Percentiles rank a stretch among this genome's conserved stretches.
phyloP scores from a whole-genome alignment of 345 rosid species.

The Citrus sp. region DNA sequence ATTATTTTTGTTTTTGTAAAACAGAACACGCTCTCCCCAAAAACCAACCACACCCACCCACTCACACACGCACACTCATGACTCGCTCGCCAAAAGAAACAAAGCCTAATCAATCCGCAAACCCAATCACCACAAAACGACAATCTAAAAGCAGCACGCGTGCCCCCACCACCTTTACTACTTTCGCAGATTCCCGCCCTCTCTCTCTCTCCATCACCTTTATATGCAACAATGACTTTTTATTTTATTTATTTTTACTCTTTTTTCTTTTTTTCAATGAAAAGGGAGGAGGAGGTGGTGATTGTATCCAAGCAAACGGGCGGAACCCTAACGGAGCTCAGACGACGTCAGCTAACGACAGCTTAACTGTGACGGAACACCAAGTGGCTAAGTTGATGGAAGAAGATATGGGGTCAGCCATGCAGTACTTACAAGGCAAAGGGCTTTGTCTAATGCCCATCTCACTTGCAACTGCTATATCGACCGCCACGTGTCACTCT shows the following conservation, averaged over 20 bases:
- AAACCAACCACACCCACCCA: not conserved
- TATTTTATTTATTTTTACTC: not conserved
- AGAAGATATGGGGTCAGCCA: conserved; percentile 98
- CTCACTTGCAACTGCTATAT: conserved; percentile 84
- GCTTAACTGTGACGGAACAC: conserved; percentile 70
- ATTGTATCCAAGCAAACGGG: conserved; percentile 43
- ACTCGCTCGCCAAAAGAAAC: not conserved
- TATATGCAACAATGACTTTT: not conserved
- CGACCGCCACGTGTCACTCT: conserved; percentile 62
- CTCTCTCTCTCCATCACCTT: not conserved
- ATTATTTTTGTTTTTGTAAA: not conserved
- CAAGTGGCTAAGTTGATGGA: conserved; percentile 96
- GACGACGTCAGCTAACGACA: conserved; percentile 40
- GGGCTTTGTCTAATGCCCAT: conserved; percentile 98
- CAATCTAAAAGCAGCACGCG: conserved; percentile 74
- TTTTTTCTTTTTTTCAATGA: not conserved
- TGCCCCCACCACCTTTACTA: conserved; percentile 25
- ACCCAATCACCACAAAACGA: conserved; percentile 41
- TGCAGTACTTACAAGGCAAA: conserved; percentile 96
- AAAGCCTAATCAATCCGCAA: not conserved
- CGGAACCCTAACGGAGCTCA: conserved; percentile 26
- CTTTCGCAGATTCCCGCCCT: conserved; percentile 47
- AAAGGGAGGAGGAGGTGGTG: conserved; percentile 46
- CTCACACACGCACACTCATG: not conserved
- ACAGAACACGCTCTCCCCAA: not conserved